Percentiles rank a stretch among this genome's conserved stretches.
phyloP scores from a whole-genome alignment of 495 filamentous ascomycete genomes.

The Hypoxylon trugodes region DNA sequence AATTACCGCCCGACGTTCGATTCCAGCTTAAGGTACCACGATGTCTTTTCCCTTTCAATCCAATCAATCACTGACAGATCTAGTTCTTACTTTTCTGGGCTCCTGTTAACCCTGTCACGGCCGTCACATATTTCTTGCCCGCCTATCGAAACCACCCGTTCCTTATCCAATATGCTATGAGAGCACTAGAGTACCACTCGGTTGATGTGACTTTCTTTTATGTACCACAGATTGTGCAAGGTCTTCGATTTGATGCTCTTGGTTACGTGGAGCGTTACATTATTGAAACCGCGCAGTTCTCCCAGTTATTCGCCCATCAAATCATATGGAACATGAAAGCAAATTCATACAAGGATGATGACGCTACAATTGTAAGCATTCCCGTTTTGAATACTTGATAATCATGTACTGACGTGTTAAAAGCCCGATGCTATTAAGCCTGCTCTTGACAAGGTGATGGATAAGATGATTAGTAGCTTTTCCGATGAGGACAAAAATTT shows the following conservation, averaged over 20 bases:
- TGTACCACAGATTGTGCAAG: conserved; percentile 96
- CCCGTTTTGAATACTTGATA: not conserved
- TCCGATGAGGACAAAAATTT: conserved; percentile 78
- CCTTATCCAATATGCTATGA: conserved; percentile 97
- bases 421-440: conserved; percentile 94
- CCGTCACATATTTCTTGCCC: conserved; percentile 91
- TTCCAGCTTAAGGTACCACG: conserved; percentile 83
- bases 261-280: conserved; percentile 98
- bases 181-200: conserved; percentile 89
- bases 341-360: conserved; percentile 97
- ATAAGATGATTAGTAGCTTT: conserved; percentile 83
- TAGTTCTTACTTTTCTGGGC: conserved; percentile 95
- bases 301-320: conserved; percentile 96
- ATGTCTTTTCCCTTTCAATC: not conserved
- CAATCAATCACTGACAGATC: conserved; percentile 46
- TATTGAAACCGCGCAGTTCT: conserved; percentile 92
- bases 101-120: conserved; percentile 89
- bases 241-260: conserved; percentile 90
- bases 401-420: conserved; percentile 46
- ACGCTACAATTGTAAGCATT: conserved; percentile 79
- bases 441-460: conserved; percentile 89
- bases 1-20: conserved; percentile 78
- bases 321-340: conserved; percentile 99
- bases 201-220: conserved; percentile 99
- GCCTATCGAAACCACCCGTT: conserved; percentile 94